These are phyloP conservation scores for Plicaturopsis crispa DNA, from an alignment of 768 basidiomycete species.

Conservation along the genomic window DNA sequence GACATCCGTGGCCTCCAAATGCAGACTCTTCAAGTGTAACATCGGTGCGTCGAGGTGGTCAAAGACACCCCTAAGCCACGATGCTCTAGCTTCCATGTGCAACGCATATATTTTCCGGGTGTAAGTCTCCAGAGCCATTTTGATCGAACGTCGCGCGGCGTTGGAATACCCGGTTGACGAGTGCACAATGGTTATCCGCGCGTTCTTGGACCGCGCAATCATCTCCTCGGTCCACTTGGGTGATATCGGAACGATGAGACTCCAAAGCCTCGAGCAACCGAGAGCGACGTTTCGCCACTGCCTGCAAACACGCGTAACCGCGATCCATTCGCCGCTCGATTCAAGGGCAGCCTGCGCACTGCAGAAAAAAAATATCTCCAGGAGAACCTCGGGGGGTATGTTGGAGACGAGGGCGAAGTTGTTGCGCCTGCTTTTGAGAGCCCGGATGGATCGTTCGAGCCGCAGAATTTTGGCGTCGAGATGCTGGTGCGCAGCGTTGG, in stretches of 20 bases:
- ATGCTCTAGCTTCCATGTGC: constrained; percentile 20
- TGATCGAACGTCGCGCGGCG: too few species aligned
- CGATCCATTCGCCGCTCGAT: background rate
- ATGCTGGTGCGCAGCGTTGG: constrained; percentile 1
- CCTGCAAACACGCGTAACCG: background rate
- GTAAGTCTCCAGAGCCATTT: constrained; percentile 17
- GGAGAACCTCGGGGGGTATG: constrained; percentile 8
- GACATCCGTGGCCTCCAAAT: constrained; percentile 14
- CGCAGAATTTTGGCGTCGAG: constrained; percentile 4
- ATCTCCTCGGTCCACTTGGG: constrained; percentile 33
- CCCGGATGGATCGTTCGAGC: background rate
- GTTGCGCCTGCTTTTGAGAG: constrained; percentile 6
- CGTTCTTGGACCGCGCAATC: constrained; percentile 36
- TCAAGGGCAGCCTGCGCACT: too few species aligned
- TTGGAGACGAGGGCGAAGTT: constrained; percentile 2
- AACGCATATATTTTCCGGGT: constrained; percentile 19
- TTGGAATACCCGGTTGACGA: too few species aligned
- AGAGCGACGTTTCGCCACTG: constrained; percentile 6
- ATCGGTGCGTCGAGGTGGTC: constrained; percentile 19
- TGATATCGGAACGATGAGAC: too few species aligned
- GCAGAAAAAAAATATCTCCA: too few species aligned
- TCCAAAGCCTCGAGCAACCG: background rate
- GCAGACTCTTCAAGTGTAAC: constrained; percentile 19
- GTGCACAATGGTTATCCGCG: constrained; percentile 24
- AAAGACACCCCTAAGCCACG: constrained; percentile 25